Conservation (phyloP, 2,329 filamentous ascomycete genomes). For the Venturia pyrina region DNA sequence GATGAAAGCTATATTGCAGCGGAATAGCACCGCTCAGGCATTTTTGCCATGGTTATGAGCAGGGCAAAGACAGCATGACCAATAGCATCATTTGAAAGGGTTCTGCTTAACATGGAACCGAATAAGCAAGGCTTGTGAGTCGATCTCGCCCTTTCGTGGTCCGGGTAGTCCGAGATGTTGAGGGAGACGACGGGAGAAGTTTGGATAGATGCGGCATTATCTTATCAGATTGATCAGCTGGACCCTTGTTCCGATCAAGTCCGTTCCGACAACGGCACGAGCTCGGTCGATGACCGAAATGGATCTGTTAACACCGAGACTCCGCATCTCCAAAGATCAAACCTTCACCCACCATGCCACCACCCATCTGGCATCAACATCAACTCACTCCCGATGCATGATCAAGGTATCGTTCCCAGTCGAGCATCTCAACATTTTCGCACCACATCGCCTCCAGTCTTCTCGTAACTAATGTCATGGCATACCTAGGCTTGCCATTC, state of each 20-base stretch:
- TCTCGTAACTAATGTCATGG: too few species aligned
- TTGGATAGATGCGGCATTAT: background rate
- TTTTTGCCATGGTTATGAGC: background rate
- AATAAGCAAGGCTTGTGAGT: background rate
- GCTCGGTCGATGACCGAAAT: background rate
- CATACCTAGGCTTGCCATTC: too few species aligned
- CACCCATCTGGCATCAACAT: background rate
- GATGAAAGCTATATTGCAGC: background rate
- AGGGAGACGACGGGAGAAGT: background rate
- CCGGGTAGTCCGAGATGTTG: background rate
- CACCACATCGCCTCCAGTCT: too few species aligned
- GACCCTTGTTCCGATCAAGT: background rate
- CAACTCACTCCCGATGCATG: background rate
- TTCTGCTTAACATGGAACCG: background rate
- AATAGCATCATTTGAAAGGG: background rate
- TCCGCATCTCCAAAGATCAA: too few species aligned
- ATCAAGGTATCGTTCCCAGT: background rate
- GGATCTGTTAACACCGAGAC: background rate
- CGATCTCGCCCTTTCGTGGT: background rate
- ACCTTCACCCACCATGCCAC: background rate
- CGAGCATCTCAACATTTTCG: background rate
- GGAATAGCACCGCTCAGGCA: background rate
- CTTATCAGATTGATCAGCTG: slow-evolving; percentile 11
- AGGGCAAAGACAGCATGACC: background rate
- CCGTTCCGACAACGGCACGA: background rate